Conservation (phyloP, 768 basidiomycete genomes). For the Boletus subparvulus region DNA sequence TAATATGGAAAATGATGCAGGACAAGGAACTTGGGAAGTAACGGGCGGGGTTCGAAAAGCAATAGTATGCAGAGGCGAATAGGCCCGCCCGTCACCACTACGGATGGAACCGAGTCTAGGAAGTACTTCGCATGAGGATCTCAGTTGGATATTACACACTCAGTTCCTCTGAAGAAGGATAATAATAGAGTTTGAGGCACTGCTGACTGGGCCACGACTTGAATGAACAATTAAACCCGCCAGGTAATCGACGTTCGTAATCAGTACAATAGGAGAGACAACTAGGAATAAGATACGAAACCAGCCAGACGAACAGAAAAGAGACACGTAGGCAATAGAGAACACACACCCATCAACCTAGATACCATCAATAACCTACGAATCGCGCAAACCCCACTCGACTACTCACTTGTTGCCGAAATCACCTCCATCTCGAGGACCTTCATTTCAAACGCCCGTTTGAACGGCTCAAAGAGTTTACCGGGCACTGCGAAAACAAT, state of each 20-base stretch:
- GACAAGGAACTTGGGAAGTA: too few relatives aligned
- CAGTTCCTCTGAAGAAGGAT: background rate
- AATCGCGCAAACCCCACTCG: background rate
- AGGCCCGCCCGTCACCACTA: too few relatives aligned
- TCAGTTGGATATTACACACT: background rate
- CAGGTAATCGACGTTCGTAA: background rate
- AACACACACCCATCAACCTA: background rate
- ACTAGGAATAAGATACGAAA: background rate
- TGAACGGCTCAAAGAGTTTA: conserved; percentile 37
- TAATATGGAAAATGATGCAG: background rate
- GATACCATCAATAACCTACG: background rate
- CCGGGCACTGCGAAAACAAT: conserved; percentile 45
- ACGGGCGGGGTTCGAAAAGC: too few relatives aligned
- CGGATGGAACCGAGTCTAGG: too few relatives aligned
- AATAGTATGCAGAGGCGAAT: too few relatives aligned
- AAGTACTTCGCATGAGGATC: background rate
- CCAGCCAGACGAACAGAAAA: background rate
- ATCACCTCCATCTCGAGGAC: conserved; percentile 39
- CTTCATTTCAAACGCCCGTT: conserved; percentile 40
- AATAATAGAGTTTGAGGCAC: background rate
- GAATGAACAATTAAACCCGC: too few relatives aligned
- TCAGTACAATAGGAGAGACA: background rate
- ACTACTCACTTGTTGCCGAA: conserved; percentile 27
- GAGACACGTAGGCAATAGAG: background rate
- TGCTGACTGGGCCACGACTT: background rate